A percentile compares a stretch with the other conserved stretches of the same genome.
Conservation (phyloP, 2,329 filamentous ascomycete genomes). For the Ophiocordyceps camponoti-floridani region DNA sequence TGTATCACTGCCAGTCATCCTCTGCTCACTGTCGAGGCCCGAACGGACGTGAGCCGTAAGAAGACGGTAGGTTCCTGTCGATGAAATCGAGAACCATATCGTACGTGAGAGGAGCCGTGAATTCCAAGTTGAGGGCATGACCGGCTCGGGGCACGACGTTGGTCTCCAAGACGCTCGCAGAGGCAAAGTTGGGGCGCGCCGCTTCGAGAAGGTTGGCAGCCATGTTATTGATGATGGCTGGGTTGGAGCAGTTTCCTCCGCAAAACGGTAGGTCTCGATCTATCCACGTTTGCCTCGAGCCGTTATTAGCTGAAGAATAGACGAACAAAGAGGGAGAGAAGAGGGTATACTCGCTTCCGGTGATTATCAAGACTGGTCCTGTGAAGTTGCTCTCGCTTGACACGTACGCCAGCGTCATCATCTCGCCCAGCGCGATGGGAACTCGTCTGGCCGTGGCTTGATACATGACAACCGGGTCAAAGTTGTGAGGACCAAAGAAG, state of each 20-base stretch:
- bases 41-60: no score
- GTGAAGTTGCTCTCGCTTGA: slow-evolving; percentile 19
- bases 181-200: slow-evolving; percentile 21
- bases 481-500: slow-evolving; percentile 33
- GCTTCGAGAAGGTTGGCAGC: slow-evolving; percentile 23
- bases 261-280: slow-evolving; percentile 38
- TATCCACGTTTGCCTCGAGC: slow-evolving; percentile 4
- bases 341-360: slow-evolving; percentile 23
- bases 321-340: neutral
- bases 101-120: slow-evolving; percentile 15
- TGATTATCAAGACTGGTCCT: slow-evolving; percentile 41
- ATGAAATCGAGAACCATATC: slow-evolving; percentile 18
- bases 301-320: no score
- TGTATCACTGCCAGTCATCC: no score
- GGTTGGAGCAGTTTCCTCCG: slow-evolving; percentile 38
- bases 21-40: no score
- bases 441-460: slow-evolving; percentile 33
- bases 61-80: neutral
- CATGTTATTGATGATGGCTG: slow-evolving; percentile 15
- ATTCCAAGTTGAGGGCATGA: slow-evolving; percentile 31
- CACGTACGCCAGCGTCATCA: slow-evolving; percentile 32
- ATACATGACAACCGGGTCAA: slow-evolving; percentile 33
- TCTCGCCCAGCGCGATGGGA: slow-evolving; percentile 29
- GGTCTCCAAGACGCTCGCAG: slow-evolving; percentile 29
- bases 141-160: slow-evolving; percentile 33